phyloP scores from a whole-genome alignment of 2,329 filamentous ascomycete species.

The Diatrype stigma region DNA sequence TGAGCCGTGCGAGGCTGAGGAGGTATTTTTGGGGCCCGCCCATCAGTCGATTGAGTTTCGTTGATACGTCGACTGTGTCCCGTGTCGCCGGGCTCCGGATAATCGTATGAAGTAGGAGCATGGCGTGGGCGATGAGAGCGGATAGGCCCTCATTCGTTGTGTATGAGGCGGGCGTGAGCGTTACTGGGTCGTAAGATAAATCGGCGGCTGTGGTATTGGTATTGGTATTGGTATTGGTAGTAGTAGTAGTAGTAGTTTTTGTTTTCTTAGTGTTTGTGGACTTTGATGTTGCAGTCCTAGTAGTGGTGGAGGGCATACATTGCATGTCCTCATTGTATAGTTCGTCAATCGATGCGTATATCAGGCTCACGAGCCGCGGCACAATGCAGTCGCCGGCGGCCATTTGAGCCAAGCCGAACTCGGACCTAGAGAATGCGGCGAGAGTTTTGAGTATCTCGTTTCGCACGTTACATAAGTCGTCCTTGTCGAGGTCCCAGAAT shows the following conservation, averaged over 20 bases:
- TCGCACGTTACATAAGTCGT: slow-evolving; percentile 39
- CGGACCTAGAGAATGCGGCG: slow-evolving; percentile 56
- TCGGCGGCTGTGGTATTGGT: no score
- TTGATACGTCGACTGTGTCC: slow-evolving; percentile 55
- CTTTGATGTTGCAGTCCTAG: not conserved
- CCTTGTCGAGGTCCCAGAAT: slow-evolving; percentile 34
- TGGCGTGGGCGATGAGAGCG: slow-evolving; percentile 43
- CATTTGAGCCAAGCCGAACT: slow-evolving; percentile 61
- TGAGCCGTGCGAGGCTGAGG: slow-evolving; percentile 75
- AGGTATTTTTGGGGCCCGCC: slow-evolving; percentile 80
- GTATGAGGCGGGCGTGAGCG: no score
- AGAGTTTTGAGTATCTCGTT: slow-evolving; percentile 50
- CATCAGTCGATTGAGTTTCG: slow-evolving; percentile 65
- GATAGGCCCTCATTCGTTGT: not conserved
- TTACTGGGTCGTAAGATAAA: no score
- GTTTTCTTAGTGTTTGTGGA: not conserved
- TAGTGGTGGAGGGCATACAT: slow-evolving; percentile 13
- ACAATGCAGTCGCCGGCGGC: slow-evolving; percentile 65
- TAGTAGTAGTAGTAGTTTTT: no score
- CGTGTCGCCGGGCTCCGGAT: slow-evolving; percentile 45
- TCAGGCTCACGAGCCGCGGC: slow-evolving; percentile 67
- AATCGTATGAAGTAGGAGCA: slow-evolving; percentile 48
- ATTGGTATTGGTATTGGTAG: no score
- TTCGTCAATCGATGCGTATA: slow-evolving; percentile 63
- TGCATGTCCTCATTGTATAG: slow-evolving; percentile 60